Conservation (phyloP, 257 asterid genomes). For the Nicotiana attenuata region DNA sequence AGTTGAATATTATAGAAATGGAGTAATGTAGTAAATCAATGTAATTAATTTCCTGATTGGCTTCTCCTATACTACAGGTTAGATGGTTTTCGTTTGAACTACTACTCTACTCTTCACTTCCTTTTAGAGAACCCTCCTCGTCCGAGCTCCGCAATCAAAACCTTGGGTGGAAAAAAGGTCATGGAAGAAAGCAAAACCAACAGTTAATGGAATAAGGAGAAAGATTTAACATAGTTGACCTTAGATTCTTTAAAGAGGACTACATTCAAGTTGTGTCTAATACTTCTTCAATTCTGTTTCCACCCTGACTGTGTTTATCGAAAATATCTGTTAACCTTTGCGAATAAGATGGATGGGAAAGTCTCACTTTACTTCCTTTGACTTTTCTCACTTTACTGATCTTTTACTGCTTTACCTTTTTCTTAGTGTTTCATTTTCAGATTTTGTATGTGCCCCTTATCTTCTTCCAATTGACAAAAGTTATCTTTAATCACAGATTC, state of each 20-base stretch:
- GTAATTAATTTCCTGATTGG: not conserved
- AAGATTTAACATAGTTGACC: not conserved
- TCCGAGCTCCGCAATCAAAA: not conserved
- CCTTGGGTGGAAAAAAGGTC: not conserved
- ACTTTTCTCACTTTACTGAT: not conserved
- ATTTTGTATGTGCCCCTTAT: not conserved
- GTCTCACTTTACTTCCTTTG: not conserved
- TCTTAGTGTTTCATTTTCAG: conserved; percentile 1
- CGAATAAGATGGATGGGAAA: not conserved
- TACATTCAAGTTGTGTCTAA: not conserved
- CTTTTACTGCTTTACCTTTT: not conserved
- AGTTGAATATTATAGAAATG: not conserved
- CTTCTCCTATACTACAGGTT: not conserved
- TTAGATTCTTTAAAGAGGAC: not conserved
- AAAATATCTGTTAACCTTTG: not conserved
- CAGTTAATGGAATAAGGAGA: not conserved
- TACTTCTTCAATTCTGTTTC: not conserved
- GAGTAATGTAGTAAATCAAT: not conserved
- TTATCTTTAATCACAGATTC: conserved; percentile 41
- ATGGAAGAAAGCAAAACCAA: not conserved
- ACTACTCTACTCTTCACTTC: not conserved
- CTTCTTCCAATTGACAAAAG: conserved; percentile 10
- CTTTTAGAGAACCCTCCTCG: not conserved
- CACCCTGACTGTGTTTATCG: not conserved
- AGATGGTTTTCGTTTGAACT: not conserved